Percentiles rank a stretch among this genome's conserved stretches.
These are phyloP conservation scores for Colletotrichum simmondsii DNA, from an alignment of 2,329 filamentous ascomycete genomes.

Conservation along the genomic window DNA sequence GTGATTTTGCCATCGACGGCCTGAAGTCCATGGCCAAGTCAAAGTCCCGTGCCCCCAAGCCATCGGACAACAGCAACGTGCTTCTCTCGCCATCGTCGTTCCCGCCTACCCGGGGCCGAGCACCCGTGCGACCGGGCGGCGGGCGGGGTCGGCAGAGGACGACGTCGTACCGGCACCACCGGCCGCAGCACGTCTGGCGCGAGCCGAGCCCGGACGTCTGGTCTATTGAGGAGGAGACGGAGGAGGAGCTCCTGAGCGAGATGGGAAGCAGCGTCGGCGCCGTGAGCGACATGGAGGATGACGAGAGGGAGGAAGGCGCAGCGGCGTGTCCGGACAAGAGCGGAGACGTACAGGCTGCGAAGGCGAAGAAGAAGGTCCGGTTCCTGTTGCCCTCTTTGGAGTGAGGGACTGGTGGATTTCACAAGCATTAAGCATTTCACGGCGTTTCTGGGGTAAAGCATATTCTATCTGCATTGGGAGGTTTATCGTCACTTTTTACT, in stretches of 20 bases:
- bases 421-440: slow-evolving; percentile 9
- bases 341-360: slow-evolving; percentile 54
- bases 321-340: slow-evolving; percentile 25
- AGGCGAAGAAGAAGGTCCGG: slow-evolving; percentile 67
- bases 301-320: slow-evolving; percentile 30
- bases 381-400: slow-evolving; percentile 62
- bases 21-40: slow-evolving; percentile 37
- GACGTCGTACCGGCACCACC: slow-evolving; percentile 45
- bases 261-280: slow-evolving; percentile 45
- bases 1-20: slow-evolving; percentile 53
- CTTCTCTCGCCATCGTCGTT: slow-evolving; percentile 44
- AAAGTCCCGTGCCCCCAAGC: slow-evolving; percentile 33
- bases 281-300: slow-evolving; percentile 42
- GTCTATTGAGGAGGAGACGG: slow-evolving; percentile 69
- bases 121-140: slow-evolving; percentile 37
- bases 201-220: slow-evolving; percentile 70
- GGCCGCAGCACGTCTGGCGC: slow-evolving; percentile 63
- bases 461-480: slow-evolving; percentile 38
- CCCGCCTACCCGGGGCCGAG: slow-evolving; percentile 43
- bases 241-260: slow-evolving; percentile 62
- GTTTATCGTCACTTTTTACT: slow-evolving; percentile 21
- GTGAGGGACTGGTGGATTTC: slow-evolving; percentile 8
- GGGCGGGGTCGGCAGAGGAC: slow-evolving; percentile 42
- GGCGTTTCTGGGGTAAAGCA: slow-evolving; percentile 6
- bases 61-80: slow-evolving; percentile 37